Percentiles rank a stretch among this genome's conserved stretches.
Conservation (phyloP, 2,329 filamentous ascomycete species). For the Hypoxylon sp. region DNA sequence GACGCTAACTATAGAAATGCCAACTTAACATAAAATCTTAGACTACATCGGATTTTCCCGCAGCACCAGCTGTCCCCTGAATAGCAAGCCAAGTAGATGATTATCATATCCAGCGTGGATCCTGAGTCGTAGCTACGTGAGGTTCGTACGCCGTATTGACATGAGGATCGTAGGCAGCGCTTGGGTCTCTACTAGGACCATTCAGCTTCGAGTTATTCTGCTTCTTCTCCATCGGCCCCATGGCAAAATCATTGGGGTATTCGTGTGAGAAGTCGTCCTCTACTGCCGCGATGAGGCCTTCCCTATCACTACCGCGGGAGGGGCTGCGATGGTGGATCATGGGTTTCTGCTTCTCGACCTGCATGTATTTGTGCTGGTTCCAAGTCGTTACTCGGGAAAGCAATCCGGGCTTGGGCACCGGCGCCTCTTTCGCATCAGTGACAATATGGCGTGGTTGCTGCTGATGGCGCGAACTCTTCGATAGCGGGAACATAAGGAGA, state of each 20-base stretch:
- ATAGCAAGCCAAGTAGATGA: not conserved
- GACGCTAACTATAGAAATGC: not conserved
- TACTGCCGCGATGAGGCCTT: constrained; percentile 25
- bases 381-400: constrained; percentile 48
- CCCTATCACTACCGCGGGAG: constrained; percentile 21
- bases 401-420: constrained; percentile 27
- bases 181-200: constrained; percentile 13
- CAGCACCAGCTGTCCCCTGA: not conserved
- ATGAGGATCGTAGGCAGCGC: constrained; percentile 24
- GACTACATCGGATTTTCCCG: not conserved
- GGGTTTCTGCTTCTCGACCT: constrained; percentile 51
- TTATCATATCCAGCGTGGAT: constrained; percentile 4
- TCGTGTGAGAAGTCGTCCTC: constrained; percentile 36
- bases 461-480: not conserved
- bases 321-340: constrained; percentile 12
- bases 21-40: not conserved
- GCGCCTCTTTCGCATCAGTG: constrained; percentile 22
- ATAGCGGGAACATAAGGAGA: constrained; percentile 10
- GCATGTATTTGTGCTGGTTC: constrained; percentile 53
- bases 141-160: constrained; percentile 7
- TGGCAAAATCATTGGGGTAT: constrained; percentile 23
- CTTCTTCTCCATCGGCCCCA: constrained; percentile 22
- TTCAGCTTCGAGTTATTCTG: constrained; percentile 5
- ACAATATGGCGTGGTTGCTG: not conserved
- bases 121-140: constrained; percentile 6